These are phyloP conservation scores for Quercus mongolica DNA, from an alignment of 306 rosid genomes.

Conservation along the genomic window DNA sequence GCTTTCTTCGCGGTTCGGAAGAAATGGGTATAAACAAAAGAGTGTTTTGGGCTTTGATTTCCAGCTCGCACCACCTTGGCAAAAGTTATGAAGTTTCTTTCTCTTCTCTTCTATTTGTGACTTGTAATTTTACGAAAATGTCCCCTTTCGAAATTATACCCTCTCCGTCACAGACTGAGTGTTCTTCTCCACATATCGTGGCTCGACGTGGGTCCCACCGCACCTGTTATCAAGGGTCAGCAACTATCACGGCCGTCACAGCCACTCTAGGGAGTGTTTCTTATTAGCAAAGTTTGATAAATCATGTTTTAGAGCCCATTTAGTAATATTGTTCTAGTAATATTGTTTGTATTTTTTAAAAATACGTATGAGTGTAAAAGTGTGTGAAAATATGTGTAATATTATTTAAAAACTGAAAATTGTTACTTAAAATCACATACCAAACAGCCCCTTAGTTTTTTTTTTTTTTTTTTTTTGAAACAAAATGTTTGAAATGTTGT, in stretches of 20 bases:
- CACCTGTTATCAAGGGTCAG: background rate
- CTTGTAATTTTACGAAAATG: background rate
- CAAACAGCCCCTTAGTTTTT: no score
- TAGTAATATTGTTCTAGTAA: no score
- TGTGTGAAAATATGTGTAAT: no score
- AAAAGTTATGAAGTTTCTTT: background rate
- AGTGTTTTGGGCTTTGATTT: background rate
- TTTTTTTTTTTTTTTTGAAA: no score
- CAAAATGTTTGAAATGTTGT: no score
- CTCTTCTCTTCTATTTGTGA: background rate
- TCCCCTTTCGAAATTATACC: background rate
- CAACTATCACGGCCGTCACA: background rate
- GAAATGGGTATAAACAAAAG: background rate
- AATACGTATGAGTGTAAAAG: no score
- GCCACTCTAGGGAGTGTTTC: background rate
- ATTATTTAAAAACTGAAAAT: no score
- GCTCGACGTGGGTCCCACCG: background rate
- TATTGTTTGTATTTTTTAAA: no score
- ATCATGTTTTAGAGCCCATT: no score
- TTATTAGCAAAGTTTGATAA: no score
- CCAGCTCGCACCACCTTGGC: slow-evolving; percentile 9
- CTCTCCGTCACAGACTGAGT: background rate
- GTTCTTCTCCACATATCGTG: background rate
- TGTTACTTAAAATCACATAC: no score
- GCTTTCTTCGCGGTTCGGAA: background rate